phyloP scores from a whole-genome alignment of 495 filamentous ascomycete genomes.

The Niebla homalea region DNA sequence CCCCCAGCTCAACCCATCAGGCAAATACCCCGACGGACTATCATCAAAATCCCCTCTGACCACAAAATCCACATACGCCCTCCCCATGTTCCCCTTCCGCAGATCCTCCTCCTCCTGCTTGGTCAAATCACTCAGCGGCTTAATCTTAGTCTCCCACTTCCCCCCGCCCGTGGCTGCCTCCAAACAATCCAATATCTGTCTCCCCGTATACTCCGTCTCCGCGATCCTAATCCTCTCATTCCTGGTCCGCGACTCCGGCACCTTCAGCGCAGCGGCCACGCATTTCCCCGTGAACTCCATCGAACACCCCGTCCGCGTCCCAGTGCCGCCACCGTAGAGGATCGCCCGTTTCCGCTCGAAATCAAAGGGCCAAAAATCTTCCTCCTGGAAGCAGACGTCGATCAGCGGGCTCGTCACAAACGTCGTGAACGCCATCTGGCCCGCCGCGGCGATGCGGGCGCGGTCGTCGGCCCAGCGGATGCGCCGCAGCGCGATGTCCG shows the following conservation, averaged over 20 bases:
- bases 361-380: neutral
- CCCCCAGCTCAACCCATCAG: neutral
- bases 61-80: neutral
- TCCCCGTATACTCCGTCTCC: constrained; percentile 1
- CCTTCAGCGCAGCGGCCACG: neutral
- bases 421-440: neutral
- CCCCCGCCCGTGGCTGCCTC: neutral
- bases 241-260: constrained; percentile 2
- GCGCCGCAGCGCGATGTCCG: neutral
- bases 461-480: neutral
- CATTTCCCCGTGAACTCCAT: neutral
- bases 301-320: neutral
- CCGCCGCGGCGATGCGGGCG: neutral
- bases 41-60: constrained; percentile 1
- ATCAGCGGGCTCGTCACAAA: neutral
- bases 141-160: neutral
- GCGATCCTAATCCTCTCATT: neutral
- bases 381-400: neutral
- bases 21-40: neutral
- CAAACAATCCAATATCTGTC: neutral
- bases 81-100: neutral
- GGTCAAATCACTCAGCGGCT: neutral
- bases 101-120: constrained; percentile 3
- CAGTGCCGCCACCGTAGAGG: neutral
- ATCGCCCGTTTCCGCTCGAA: neutral